These are phyloP conservation scores for Zymoseptoria tritici DNA, from an alignment of 2,329 filamentous ascomycete genomes.

Conservation along the genomic window DNA sequence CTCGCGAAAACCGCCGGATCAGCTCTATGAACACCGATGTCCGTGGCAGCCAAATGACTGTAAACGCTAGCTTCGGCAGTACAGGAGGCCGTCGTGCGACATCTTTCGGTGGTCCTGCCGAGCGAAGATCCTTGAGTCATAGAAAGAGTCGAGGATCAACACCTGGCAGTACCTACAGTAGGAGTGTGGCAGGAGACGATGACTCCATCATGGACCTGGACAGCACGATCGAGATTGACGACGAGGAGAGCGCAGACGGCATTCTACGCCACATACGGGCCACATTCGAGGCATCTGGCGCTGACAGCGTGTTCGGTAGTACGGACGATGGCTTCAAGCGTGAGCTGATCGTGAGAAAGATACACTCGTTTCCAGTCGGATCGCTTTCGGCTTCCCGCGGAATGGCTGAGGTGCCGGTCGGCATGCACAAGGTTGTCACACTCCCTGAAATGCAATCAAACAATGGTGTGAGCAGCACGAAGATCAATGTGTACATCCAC, in stretches of 20 bases:
- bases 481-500: conserved; percentile 24
- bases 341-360: conserved; percentile 29
- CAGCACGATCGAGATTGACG: conserved; percentile 19
- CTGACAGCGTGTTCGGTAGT: conserved; percentile 26
- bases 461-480: conserved; percentile 13
- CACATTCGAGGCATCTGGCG: conserved; percentile 24
- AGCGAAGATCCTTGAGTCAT: conserved; percentile 53
- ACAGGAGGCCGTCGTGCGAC: conserved; percentile 56
- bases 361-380: conserved; percentile 21
- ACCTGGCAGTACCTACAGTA: conserved; percentile 38
- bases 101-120: conserved; percentile 63
- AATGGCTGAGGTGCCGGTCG: neutral
- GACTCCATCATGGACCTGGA: conserved; percentile 32
- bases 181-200: conserved; percentile 27
- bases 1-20: conserved; percentile 65
- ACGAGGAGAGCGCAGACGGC: conserved; percentile 21
- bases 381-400: conserved; percentile 5
- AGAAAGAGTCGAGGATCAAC: conserved; percentile 49
- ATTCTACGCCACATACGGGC: conserved; percentile 25
- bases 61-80: conserved; percentile 41
- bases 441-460: conserved; percentile 9
- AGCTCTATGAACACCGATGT: conserved; percentile 70
- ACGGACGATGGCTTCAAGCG: conserved; percentile 27
- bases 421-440: conserved; percentile 10
- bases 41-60: conserved; percentile 31